phyloP scores from a whole-genome alignment of 108 stramenopile genomes.

The Cyclotella atomus region DNA sequence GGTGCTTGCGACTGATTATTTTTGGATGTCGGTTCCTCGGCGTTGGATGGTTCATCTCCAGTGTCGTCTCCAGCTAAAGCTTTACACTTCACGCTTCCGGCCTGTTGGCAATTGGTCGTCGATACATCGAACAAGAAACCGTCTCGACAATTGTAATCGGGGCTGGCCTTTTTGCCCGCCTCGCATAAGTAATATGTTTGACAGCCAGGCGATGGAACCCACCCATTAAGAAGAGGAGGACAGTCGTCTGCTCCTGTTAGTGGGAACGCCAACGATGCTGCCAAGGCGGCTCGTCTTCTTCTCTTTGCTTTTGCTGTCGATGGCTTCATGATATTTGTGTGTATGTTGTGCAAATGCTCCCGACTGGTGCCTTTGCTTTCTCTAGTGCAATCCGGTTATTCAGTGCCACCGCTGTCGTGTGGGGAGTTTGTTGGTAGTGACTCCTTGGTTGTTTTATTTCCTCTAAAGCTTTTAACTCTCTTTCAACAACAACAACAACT shows the following conservation, averaged over 20 bases:
- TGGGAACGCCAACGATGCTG: not conserved
- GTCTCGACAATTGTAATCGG: conserved; percentile 10
- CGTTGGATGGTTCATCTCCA: not conserved
- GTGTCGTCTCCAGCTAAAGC: not conserved
- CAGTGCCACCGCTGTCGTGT: no score
- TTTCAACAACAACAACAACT: no score
- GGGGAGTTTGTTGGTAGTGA: no score
- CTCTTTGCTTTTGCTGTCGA: no score
- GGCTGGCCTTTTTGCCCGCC: not conserved
- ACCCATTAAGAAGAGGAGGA: not conserved
- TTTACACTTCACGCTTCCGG: not conserved
- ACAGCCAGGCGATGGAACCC: conserved; percentile 11
- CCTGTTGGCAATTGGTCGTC: not conserved
- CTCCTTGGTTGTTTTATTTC: no score
- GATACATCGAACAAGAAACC: conserved; percentile 8
- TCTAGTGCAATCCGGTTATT: no score
- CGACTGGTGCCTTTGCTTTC: no score
- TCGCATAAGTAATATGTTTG: conserved; percentile 13
- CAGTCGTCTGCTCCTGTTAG: conserved; percentile 2
- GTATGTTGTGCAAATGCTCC: not conserved
- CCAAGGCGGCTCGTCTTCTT: not conserved
- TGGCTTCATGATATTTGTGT: no score
- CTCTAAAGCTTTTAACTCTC: no score
- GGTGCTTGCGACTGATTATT: not conserved
- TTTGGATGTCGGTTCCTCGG: not conserved